Percentiles rank a stretch among this genome's conserved stretches.
Conservation (phyloP, 2,329 filamentous ascomycete species). For the Aureobasidium sp. region DNA sequence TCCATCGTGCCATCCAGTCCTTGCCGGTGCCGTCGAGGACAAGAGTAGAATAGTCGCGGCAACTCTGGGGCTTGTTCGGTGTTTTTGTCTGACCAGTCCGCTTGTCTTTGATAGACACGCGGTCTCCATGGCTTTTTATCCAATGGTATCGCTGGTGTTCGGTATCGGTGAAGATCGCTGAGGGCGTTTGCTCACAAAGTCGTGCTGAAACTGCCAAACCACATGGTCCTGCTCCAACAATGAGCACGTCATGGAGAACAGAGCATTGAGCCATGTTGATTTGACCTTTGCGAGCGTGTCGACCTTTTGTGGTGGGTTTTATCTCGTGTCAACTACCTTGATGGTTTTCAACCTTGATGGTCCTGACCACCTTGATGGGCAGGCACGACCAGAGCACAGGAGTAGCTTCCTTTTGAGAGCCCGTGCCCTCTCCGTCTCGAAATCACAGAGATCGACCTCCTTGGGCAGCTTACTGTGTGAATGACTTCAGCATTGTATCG, state of each 20-base stretch:
- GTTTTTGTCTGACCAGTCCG: conserved; percentile 37
- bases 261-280: background rate
- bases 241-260: conserved; percentile 35
- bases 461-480: too few relatives aligned
- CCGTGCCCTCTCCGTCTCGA: too few relatives aligned
- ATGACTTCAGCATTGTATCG: too few relatives aligned
- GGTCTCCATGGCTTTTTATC: conserved; percentile 59
- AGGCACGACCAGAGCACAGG: too few relatives aligned
- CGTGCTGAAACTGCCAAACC: conserved; percentile 68
- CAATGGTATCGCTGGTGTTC: conserved; percentile 77
- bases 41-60: conserved; percentile 41
- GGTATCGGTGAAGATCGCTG: conserved; percentile 74
- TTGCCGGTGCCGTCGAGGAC: conserved; percentile 61
- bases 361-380: background rate
- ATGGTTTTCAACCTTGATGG: background rate
- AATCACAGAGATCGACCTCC: too few relatives aligned
- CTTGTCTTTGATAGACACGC: conserved; percentile 51
- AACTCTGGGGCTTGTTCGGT: conserved; percentile 23
- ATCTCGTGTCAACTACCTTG: background rate
- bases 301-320: background rate
- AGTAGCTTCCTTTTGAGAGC: too few relatives aligned
- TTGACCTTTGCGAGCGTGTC: too few relatives aligned
- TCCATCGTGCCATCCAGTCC: conserved; percentile 66
- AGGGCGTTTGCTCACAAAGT: conserved; percentile 64
- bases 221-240: conserved; percentile 68